Evolutionary conservation across 495 filamentous ascomycete species (phyloP).

Genomic region (Elasticomyces elasticus): DNA sequence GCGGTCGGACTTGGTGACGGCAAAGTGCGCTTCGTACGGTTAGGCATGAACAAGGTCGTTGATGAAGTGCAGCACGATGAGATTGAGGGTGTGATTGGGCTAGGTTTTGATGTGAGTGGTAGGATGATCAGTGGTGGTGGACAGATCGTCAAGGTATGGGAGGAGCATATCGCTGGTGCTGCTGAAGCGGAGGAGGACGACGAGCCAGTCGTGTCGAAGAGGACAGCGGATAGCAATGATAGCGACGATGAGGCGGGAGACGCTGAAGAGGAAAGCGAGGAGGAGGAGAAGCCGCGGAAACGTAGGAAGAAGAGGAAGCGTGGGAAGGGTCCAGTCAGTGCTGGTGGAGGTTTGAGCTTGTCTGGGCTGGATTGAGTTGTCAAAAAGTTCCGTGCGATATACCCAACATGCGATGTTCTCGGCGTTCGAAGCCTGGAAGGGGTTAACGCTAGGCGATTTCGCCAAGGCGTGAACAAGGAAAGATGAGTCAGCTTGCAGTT

Average conservation of each 20-base stretch:
- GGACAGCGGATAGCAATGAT: conserved; percentile 21
- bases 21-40: conserved; percentile 42
- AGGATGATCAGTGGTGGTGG: conserved; percentile 83
- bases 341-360: conserved; percentile 11
- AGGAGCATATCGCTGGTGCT: conserved; percentile 42
- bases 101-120: conserved; percentile 74
- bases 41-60: conserved; percentile 50
- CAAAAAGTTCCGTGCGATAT: no score
- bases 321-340: conserved; percentile 35
- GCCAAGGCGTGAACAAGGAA: no score
- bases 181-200: conserved; percentile 34
- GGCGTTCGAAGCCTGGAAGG: not conserved
- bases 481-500: no score
- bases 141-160: conserved; percentile 75
- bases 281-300: conserved; percentile 28
- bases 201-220: conserved; percentile 32
- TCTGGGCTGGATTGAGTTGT: conserved; percentile 21
- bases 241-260: conserved; percentile 32
- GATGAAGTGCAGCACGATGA: conserved; percentile 66
- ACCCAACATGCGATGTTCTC: not conserved
- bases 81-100: conserved; percentile 63
- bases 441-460: no score
- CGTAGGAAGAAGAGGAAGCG: conserved; percentile 47
- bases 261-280: conserved; percentile 37
- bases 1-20: conserved; percentile 73